Percentiles rank a stretch among this genome's conserved stretches.
phyloP scores from a whole-genome alignment of 495 filamentous ascomycete genomes.

The Aspergillus ostianus region DNA sequence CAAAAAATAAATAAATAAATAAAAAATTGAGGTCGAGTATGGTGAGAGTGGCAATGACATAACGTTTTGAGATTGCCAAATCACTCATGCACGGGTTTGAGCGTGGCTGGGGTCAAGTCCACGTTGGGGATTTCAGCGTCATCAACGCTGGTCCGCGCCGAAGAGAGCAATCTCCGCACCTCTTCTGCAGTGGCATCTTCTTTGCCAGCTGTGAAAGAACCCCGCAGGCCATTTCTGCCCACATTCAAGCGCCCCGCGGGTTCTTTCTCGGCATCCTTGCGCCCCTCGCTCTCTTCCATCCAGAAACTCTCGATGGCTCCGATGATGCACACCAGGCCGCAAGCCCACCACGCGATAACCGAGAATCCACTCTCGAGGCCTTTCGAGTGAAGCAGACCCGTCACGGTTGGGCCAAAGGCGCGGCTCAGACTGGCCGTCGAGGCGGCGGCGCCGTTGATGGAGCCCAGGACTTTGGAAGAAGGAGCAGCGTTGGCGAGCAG shows the following conservation, averaged over 20 bases:
- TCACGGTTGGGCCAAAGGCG: conserved; percentile 84
- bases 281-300: conserved; percentile 46
- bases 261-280: conserved; percentile 31
- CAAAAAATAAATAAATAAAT: conserved; percentile 21
- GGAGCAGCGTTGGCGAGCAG: conserved; percentile 83
- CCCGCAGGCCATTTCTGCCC: conserved; percentile 17
- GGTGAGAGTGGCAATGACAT: conserved; percentile 18
- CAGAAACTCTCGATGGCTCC: conserved; percentile 63
- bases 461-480: conserved; percentile 74
- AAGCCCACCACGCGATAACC: conserved; percentile 90
- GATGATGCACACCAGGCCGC: conserved; percentile 67
- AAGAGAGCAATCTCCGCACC: conserved; percentile 41
- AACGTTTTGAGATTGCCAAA: not conserved
- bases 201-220: conserved; percentile 20
- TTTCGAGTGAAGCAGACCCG: conserved; percentile 77
- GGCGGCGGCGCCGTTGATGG: conserved; percentile 89
- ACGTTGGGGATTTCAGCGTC: conserved; percentile 34
- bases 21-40: conserved; percentile 17
- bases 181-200: conserved; percentile 32
- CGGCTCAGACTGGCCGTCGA: conserved; percentile 85
- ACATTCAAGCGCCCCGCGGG: conserved; percentile 13
- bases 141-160: conserved; percentile 41
- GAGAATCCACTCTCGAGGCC: conserved; percentile 78
- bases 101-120: conserved; percentile 20
- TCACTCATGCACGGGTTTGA: conserved; percentile 14